Evolutionary conservation across 371 early-diverging fungal genomes (phyloP), one percentile per base, ranked within the genome.

Genomic region (Mucor saturninus): DNA sequence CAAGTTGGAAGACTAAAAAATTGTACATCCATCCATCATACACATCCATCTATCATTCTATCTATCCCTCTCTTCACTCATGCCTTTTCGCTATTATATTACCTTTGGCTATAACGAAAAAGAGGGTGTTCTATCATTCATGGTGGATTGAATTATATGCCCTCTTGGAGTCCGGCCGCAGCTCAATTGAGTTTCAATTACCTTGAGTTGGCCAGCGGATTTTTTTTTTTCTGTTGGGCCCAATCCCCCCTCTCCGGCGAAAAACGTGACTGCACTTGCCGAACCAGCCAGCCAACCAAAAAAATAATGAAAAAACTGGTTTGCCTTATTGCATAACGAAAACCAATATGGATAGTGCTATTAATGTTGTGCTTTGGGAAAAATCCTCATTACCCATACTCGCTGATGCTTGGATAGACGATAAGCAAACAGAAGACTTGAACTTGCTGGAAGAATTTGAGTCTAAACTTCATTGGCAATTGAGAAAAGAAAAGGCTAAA

Each of bases 51-150:
- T 58, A 67, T 67, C 62, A 53, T 61, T 67, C 30, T 14, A 46
- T 53, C 56, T 45, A 56, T 49, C 56, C 28, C 39, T 40, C 38
- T 26, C 39, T n/a, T 45, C n/a, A 42, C 15, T n/a, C 15, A 13
- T 21, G 38, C 49, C 43, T 61, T 46, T 28, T 51, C 29, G 50
- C 30, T 49, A 45, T 28, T 54, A 31, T 49, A 45, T 56, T 64
- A 57, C 62, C 65, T 54, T 57, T 64, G 61, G 69, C 61, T 61
- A 59, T 64, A 59, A 58, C 58, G 51, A 62, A 65, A 69, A 69
- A 69, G 64, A 69, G 69, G 64, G 58, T 61, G 69, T 64, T 55
- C 53, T 42, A 64, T 43, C 31, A 26, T 43, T 48, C 46, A 32
- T 7, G 42, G n/a, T 21, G 31, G 28, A 62, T 62, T 40, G 38